Evolutionary conservation across 2,329 filamentous ascomycete species (phyloP).

Genomic region (Fusarium liriodendri): DNA sequence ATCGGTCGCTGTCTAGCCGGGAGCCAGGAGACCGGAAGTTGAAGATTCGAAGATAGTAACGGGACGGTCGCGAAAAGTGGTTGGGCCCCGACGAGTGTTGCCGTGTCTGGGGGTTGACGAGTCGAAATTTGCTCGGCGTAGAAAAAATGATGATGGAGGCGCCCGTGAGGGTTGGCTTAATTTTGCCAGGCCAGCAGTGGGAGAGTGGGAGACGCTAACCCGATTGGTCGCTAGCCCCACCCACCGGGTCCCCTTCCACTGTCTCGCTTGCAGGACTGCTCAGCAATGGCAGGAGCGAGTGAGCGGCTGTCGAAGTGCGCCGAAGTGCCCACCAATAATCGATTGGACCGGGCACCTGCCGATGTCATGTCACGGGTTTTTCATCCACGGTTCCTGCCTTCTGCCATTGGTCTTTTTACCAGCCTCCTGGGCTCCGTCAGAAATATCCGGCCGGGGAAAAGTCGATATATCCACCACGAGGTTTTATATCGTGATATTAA

Average conservation of each 20-base stretch:
- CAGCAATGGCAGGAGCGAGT: slow-evolving; percentile 23
- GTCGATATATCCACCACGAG: slow-evolving; percentile 12
- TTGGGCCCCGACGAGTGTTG: slow-evolving; percentile 53
- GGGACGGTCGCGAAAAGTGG: slow-evolving; percentile 41
- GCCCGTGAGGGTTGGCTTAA: slow-evolving; percentile 57
- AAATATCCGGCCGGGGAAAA: slow-evolving; percentile 26
- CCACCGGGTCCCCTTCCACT: slow-evolving; percentile 27
- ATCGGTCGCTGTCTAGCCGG: slow-evolving; percentile 20
- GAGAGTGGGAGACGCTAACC: slow-evolving; percentile 57
- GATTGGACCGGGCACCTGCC: slow-evolving; percentile 7
- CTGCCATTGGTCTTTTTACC: slow-evolving; percentile 17
- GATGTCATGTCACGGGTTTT: slow-evolving; percentile 40
- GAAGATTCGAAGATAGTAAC: slow-evolving; percentile 20
- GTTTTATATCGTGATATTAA: slow-evolving; percentile 26
- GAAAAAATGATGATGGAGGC: slow-evolving; percentile 52
- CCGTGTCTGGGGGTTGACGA: slow-evolving; percentile 56
- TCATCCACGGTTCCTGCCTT: slow-evolving; percentile 9
- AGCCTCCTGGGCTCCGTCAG: not conserved
- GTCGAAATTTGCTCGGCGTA: slow-evolving; percentile 57
- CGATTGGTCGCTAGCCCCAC: slow-evolving; percentile 34
- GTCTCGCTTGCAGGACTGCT: slow-evolving; percentile 38
- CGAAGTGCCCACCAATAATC: slow-evolving; percentile 6
- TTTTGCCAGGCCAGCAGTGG: slow-evolving; percentile 57
- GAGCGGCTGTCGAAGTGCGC: not conserved
- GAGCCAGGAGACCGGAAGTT: slow-evolving; percentile 3